Conservation (phyloP, 345 rosid genomes). For the Nephelium lappaceum region DNA sequence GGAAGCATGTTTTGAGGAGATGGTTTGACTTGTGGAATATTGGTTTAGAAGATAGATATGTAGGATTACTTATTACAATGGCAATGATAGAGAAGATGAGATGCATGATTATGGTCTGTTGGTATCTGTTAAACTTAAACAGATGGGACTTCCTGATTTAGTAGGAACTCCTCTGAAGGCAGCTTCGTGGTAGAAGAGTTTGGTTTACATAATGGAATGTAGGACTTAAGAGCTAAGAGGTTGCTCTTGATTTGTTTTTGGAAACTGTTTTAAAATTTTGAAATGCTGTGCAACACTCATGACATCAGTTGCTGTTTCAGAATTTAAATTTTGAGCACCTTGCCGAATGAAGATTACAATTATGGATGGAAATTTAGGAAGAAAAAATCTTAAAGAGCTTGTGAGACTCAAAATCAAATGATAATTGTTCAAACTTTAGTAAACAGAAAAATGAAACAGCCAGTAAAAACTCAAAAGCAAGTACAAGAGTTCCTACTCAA, state of each 20-base stretch:
- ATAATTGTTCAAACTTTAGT: background rate
- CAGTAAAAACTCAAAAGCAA: background rate
- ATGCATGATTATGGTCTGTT: background rate
- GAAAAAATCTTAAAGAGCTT: background rate
- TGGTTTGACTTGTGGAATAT: background rate
- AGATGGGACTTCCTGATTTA: background rate
- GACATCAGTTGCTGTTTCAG: background rate
- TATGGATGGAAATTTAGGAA: background rate
- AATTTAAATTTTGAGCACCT: background rate
- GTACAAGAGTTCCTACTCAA: constrained; percentile 9
- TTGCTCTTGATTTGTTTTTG: background rate
- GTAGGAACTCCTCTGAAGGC: background rate
- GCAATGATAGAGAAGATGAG: background rate
- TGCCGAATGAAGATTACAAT: background rate
- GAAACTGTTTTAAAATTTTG: background rate
- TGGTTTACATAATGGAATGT: background rate
- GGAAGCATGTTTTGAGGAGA: background rate
- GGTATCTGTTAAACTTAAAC: background rate
- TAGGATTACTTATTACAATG: background rate
- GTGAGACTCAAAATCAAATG: background rate
- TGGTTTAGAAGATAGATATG: background rate
- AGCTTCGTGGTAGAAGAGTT: background rate
- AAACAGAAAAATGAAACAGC: background rate
- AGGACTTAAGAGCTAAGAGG: background rate
- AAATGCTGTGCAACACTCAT: background rate